Evolutionary conservation across 1,139 yeast genomes (phyloP).

Genomic region (Sugiyamaella pinicola): DNA sequence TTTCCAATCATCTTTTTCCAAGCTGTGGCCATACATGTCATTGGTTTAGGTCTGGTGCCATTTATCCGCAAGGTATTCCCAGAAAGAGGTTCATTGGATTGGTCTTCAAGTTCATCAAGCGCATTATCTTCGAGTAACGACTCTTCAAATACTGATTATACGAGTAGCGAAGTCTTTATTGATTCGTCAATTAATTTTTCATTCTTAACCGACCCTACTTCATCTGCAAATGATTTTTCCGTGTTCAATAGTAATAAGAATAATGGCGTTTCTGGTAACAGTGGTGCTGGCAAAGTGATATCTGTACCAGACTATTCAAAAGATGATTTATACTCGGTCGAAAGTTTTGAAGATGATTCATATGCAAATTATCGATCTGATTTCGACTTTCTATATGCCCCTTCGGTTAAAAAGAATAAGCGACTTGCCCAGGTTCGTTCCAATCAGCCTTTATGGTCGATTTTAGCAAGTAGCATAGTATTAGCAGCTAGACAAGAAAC

Average conservation of each 20-base stretch:
- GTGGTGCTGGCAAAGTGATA: conserved; percentile 17
- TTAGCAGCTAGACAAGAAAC: conserved; percentile 42
- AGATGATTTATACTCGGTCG: conserved; percentile 11
- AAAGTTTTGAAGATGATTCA: conserved; percentile 6
- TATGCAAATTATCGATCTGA: conserved; percentile 19
- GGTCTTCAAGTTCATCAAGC: conserved; percentile 18
- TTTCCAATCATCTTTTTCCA: conserved; percentile 36
- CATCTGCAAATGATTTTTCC: conserved; percentile 10
- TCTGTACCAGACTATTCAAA: conserved; percentile 18
- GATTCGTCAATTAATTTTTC: conserved; percentile 13
- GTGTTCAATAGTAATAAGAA: conserved; percentile 1
- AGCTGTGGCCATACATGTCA: conserved; percentile 38
- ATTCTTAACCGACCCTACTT: conserved; percentile 1
- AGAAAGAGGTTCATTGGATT: conserved; percentile 25
- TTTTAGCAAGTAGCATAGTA: conserved; percentile 42
- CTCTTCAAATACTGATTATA: conserved; percentile 14
- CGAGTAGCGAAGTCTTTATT: conserved; percentile 19
- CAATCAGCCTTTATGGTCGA: conserved; percentile 44
- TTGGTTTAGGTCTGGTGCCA: conserved; percentile 36
- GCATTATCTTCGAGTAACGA: conserved; percentile 12
- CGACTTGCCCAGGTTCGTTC: conserved; percentile 36
- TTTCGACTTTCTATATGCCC: conserved; percentile 30
- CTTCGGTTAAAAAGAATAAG: conserved; percentile 33
- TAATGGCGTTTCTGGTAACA: background rate
- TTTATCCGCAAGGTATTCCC: conserved; percentile 35